These are phyloP conservation scores for Leucaena leucocephala DNA, from an alignment of 306 rosid species.

Conservation along the genomic window DNA sequence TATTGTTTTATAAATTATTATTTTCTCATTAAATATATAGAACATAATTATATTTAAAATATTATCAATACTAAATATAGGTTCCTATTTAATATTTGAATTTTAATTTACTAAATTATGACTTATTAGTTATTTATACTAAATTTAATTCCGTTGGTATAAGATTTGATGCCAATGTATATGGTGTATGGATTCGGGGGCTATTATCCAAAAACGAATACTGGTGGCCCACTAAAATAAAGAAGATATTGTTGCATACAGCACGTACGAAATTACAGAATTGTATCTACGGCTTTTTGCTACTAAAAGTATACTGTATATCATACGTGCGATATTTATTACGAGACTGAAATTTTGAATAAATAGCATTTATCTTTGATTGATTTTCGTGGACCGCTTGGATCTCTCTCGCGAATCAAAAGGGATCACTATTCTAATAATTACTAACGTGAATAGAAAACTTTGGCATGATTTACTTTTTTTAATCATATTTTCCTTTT, in stretches of 20 bases:
- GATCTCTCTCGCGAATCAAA: not conserved
- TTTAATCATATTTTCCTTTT: not conserved
- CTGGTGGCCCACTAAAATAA: not conserved
- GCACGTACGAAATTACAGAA: not conserved
- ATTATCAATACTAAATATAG: too few species aligned
- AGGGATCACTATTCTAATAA: slow-evolving; percentile 33
- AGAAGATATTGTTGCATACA: not conserved
- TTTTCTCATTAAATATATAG: too few species aligned
- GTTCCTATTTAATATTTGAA: too few species aligned
- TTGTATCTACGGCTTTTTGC: not conserved
- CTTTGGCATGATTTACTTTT: not conserved
- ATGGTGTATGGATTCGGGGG: not conserved
- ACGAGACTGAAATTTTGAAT: not conserved
- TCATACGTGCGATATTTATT: not conserved
- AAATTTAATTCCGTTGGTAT: too few species aligned
- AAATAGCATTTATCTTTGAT: not conserved
- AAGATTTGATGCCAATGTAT: not conserved
- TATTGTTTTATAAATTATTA: not conserved
- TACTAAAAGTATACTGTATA: slow-evolving; percentile 5
- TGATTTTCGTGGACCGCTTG: slow-evolving; percentile 7
- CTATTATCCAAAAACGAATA: not conserved
- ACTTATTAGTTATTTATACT: too few species aligned
- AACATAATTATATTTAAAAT: too few species aligned
- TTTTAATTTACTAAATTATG: too few species aligned
- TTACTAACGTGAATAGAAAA: slow-evolving; percentile 7